These are phyloP conservation scores for Claviceps citrina DNA, from an alignment of 2,329 filamentous ascomycete genomes.

Conservation along the genomic window DNA sequence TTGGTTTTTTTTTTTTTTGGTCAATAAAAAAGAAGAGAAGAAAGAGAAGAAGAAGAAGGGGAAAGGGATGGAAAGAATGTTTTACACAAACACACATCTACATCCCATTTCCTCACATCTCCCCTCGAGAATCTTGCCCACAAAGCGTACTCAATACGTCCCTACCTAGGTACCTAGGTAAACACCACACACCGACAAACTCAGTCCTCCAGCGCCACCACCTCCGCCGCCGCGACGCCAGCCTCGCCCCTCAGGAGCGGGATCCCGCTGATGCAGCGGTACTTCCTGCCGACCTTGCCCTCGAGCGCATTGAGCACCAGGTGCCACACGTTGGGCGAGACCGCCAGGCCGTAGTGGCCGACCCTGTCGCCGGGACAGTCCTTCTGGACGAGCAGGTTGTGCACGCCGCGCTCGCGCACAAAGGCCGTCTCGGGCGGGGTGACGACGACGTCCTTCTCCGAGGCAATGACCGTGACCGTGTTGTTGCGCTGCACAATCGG, in stretches of 20 bases:
- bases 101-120: too few species aligned
- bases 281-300: slow-evolving; percentile 5
- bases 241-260: background rate
- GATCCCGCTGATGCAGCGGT: background rate
- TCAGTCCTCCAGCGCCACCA: background rate
- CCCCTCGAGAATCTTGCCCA: too few species aligned
- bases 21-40: too few species aligned
- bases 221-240: background rate
- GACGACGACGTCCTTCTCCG: slow-evolving; percentile 6
- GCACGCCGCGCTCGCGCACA: slow-evolving; percentile 7
- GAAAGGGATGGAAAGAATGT: too few species aligned
- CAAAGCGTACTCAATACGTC: too few species aligned
- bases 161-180: too few species aligned
- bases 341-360: slow-evolving; percentile 7
- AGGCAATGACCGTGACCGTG: slow-evolving; percentile 8
- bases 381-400: slow-evolving; percentile 9
- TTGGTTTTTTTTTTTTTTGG: too few species aligned
- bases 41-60: too few species aligned
- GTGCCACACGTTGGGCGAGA: slow-evolving; percentile 8
- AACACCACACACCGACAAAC: too few species aligned
- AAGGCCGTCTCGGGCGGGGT: slow-evolving; percentile 8
- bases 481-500: slow-evolving; percentile 9
- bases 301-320: slow-evolving; percentile 9
- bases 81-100: too few species aligned
- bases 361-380: slow-evolving; percentile 7